Conservation (phyloP, 768 basidiomycete species). For the Cystobasidium onofrii region DNA sequence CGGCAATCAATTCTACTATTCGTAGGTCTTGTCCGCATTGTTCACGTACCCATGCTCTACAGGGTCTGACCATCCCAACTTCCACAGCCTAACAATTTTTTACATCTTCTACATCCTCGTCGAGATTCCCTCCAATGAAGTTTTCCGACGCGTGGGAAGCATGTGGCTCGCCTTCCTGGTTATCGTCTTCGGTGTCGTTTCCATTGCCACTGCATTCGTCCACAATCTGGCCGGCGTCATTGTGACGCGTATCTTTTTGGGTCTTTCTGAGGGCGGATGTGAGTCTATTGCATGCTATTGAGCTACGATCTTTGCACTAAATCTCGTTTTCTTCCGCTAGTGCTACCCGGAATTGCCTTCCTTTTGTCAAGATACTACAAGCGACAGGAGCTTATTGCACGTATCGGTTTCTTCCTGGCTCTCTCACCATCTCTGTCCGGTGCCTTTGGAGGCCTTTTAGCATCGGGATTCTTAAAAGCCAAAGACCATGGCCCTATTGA, state of each 20-base stretch:
- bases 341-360: conserved; percentile 24
- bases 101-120: conserved; percentile 26
- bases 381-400: conserved; percentile 22
- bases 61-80: too few relatives aligned
- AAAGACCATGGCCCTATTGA: not conserved
- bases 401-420: conserved; percentile 27
- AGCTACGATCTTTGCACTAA: not conserved
- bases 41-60: too few relatives aligned
- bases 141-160: not conserved
- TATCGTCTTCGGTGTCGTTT: conserved; percentile 14
- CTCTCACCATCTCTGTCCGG: conserved; percentile 7
- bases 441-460: conserved; percentile 12
- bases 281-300: not conserved
- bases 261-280: conserved; percentile 24
- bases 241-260: conserved; percentile 25
- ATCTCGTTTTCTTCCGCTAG: not conserved
- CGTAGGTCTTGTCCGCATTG: too few relatives aligned
- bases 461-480: conserved; percentile 7
- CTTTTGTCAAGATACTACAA: conserved; percentile 28
- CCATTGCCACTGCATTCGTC: conserved; percentile 17
- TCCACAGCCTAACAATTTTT: conserved; percentile 17
- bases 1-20: conserved; percentile 20
- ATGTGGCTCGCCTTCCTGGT: conserved; percentile 29
- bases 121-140: conserved; percentile 12
- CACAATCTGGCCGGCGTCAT: conserved; percentile 15